Evolutionary conservation across 148 eudicot species (phyloP).

Genomic region (Rhododendron kiyosumense): DNA sequence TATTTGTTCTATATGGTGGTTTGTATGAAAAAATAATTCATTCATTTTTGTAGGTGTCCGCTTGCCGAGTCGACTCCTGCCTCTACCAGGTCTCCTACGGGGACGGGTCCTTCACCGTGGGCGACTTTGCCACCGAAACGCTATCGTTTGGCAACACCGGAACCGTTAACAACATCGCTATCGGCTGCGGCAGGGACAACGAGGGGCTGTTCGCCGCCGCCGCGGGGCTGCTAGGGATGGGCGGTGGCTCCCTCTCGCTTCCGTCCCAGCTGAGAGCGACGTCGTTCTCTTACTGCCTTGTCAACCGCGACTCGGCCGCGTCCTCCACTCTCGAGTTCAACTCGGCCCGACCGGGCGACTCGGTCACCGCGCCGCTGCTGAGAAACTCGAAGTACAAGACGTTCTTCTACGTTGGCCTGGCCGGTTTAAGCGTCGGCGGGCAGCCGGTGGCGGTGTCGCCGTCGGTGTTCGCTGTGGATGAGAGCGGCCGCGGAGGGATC

Average conservation of each 20-base stretch:
- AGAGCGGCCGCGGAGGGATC: conserved; percentile 41
- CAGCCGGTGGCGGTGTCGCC: conserved; percentile 28
- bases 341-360: conserved; percentile 20
- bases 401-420: conserved; percentile 37
- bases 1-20: too few species aligned
- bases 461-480: conserved; percentile 28
- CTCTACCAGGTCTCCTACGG: conserved; percentile 78
- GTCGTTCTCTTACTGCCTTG: conserved; percentile 62
- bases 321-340: conserved; percentile 58
- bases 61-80: conserved; percentile 41
- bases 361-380: conserved; percentile 29
- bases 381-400: conserved; percentile 25
- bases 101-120: conserved; percentile 80
- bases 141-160: conserved; percentile 57
- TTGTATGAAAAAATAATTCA: too few species aligned
- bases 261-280: conserved; percentile 47
- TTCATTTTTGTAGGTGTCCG: conserved; percentile 13
- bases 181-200: conserved; percentile 88
- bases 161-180: conserved; percentile 32
- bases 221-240: conserved; percentile 70
- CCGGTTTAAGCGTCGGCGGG: conserved; percentile 55
- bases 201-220: conserved; percentile 66
- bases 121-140: conserved; percentile 67
- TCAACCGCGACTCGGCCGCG: conserved; percentile 43
- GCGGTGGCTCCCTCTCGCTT: conserved; percentile 50